Evolutionary conservation across 1,284 basidiomycete species (phyloP), one percentile per base, ranked within the genome.

Genomic region (Ceratobasidium theobromae): DNA sequence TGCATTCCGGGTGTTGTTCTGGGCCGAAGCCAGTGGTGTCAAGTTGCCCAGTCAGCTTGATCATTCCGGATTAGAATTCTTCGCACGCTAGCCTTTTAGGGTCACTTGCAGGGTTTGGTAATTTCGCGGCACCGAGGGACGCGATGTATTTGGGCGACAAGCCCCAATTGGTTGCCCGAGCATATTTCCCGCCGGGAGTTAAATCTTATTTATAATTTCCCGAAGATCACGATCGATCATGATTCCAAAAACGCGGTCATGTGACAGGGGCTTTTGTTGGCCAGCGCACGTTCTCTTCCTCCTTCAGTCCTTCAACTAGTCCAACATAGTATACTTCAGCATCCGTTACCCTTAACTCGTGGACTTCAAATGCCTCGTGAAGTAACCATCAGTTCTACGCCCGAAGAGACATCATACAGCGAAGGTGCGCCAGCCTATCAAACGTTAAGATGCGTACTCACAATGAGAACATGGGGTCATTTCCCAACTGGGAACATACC

Each of bases 361-460:
- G n/a, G n/a, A n/a, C 35, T 38, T 38, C 8, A 8, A 3, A 62
- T 62, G 57, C 57, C 57, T 21, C 57, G 57, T 27, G 57, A 62
- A 27, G 46, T 62, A 4, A 2, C 12, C 18, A 51, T 40, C 40
- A 33, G 43, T 4, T 32, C 32, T 4, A 12, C 3, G 32, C 18
- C 23, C 4, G 16, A 14, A 41, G 12, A 23, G 16, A 23, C 4
- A 25, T 23, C 8, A 25, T 38, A 1, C 1, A 16, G 12, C 1
- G 18, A 49, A 49, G 33, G 57, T 62, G 40, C 27, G 45, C 28
- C 4, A 1, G 9, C 27, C n/a, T 5, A 8, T 33, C 33, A 11
- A 16, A 40, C 32, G 2, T 16, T 3, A 27, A n/a, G 18, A 2
- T 33, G n/a, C 30, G 28, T 43, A 51, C 35, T 62, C 57, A 62